These are phyloP conservation scores for Metschnikowia dekortorum DNA, from an alignment of 805 yeast species.

Conservation along the genomic window DNA sequence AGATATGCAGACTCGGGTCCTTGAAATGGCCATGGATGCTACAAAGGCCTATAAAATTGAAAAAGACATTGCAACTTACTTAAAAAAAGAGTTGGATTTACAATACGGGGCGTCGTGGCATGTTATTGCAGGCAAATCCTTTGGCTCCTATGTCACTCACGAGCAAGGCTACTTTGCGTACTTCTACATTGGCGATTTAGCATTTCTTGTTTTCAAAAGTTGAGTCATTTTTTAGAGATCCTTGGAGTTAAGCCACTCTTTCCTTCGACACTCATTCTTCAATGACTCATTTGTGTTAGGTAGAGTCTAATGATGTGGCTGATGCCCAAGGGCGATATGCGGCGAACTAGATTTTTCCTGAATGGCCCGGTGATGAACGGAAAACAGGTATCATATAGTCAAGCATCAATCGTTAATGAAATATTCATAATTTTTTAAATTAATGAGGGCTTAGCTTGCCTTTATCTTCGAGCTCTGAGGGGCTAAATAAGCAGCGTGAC, in stretches of 20 bases:
- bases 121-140: conserved; percentile 72
- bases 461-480: not conserved
- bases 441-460: not conserved
- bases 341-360: not conserved
- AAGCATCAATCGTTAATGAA: not conserved
- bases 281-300: not conserved
- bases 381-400: not conserved
- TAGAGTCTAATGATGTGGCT: not conserved
- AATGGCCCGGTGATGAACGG: not conserved
- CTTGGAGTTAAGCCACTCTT: not conserved
- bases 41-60: conserved; percentile 41
- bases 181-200: conserved; percentile 65
- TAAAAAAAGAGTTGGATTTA: conserved; percentile 65
- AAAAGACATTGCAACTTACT: conserved; percentile 59
- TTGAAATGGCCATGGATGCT: conserved; percentile 45
- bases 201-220: conserved; percentile 67
- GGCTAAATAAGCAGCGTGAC: not conserved
- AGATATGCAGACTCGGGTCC: conserved; percentile 48
- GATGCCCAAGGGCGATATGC: not conserved
- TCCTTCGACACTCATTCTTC: not conserved
- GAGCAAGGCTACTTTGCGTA: conserved; percentile 70
- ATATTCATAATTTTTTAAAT: not conserved
- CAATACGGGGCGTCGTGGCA: conserved; percentile 74
- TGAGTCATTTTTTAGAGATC: not conserved
- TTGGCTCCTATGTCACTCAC: conserved; percentile 77